Evolutionary conservation across 2,329 filamentous ascomycete genomes (phyloP).

Genomic region (Dactylellina cionopaga): DNA sequence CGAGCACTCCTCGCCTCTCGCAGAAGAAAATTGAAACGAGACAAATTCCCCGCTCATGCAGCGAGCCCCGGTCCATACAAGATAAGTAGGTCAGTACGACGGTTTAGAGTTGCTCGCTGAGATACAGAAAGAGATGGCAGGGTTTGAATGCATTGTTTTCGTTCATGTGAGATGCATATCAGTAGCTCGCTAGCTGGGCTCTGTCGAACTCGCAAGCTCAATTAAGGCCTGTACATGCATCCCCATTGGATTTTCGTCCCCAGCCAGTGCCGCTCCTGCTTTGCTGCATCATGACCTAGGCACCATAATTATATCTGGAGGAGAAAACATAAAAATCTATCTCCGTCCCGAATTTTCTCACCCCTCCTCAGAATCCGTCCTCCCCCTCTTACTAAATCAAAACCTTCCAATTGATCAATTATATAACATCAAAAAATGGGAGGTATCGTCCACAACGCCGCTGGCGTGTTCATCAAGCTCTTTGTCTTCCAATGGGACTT

Average conservation of each 20-base stretch:
- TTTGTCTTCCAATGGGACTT: constrained; percentile 62
- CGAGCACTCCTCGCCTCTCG: constrained; percentile 4
- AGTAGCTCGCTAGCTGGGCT: constrained; percentile 1
- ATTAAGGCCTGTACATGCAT: not conserved
- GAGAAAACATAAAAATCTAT: too few species aligned
- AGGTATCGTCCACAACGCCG: constrained; percentile 46
- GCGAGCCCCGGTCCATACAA: constrained; percentile 1
- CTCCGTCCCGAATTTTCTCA: constrained; percentile 2
- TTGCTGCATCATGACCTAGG: too few species aligned
- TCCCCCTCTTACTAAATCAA: not conserved
- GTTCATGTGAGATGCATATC: constrained; percentile 20
- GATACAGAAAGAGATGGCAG: too few species aligned
- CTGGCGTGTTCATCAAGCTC: constrained; percentile 58
- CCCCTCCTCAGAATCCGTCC: not conserved
- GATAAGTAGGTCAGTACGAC: constrained; percentile 17
- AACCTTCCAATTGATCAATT: not conserved
- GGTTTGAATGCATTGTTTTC: constrained; percentile 17
- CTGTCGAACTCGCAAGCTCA: constrained; percentile 31
- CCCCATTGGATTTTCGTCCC: too few species aligned
- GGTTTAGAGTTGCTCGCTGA: too few species aligned
- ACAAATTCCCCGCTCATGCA: constrained; percentile 41
- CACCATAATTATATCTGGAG: too few species aligned
- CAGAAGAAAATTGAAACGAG: not conserved
- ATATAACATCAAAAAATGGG: constrained; percentile 30
- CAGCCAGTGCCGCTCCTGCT: too few species aligned